These are phyloP conservation scores for Celoporthe dispersa DNA, from an alignment of 2,329 filamentous ascomycete genomes.

Conservation along the genomic window DNA sequence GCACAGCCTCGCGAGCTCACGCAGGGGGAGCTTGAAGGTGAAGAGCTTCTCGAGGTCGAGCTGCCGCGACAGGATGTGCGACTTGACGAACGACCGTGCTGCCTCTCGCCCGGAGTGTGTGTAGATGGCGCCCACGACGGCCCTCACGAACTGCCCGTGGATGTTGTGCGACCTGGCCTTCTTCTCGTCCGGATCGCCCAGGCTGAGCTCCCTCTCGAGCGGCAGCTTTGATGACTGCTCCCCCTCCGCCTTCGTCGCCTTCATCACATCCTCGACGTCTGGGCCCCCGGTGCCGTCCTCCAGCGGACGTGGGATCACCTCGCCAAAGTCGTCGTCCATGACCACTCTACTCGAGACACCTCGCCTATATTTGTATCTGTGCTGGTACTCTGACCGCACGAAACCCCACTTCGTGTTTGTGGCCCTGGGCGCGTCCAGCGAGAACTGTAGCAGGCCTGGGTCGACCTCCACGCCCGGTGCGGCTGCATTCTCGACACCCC, in stretches of 20 bases:
- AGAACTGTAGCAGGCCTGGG: conserved; percentile 85
- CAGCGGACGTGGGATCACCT: conserved; percentile 46
- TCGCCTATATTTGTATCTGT: conserved; percentile 62
- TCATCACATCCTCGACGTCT: conserved; percentile 31
- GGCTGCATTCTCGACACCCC: conserved; percentile 90
- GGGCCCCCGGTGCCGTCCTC: conserved; percentile 26
- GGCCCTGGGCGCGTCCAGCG: conserved; percentile 50
- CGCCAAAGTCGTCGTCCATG: conserved; percentile 84
- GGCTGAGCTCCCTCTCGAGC: conserved; percentile 23
- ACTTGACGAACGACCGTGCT: conserved; percentile 80
- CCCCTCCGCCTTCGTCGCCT: conserved; percentile 34
- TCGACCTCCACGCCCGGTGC: conserved; percentile 91
- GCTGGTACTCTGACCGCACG: conserved; percentile 51
- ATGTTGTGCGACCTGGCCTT: conserved; percentile 39
- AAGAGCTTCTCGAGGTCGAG: conserved; percentile 80
- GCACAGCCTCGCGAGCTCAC: conserved; percentile 83
- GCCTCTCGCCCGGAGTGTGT: conserved; percentile 78
- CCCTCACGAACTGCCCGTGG: conserved; percentile 74
- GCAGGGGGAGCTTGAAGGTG: conserved; percentile 80
- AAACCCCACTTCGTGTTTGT: conserved; percentile 56
- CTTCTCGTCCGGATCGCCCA: conserved; percentile 36
- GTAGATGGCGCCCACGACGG: conserved; percentile 83
- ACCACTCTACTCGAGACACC: conserved; percentile 78
- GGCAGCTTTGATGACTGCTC: conserved; percentile 25
- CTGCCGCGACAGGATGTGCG: conserved; percentile 81